Percentiles rank a stretch among this genome's conserved stretches.
phyloP scores from a whole-genome alignment of 768 basidiomycete species.

The Lactarius tabidus region DNA sequence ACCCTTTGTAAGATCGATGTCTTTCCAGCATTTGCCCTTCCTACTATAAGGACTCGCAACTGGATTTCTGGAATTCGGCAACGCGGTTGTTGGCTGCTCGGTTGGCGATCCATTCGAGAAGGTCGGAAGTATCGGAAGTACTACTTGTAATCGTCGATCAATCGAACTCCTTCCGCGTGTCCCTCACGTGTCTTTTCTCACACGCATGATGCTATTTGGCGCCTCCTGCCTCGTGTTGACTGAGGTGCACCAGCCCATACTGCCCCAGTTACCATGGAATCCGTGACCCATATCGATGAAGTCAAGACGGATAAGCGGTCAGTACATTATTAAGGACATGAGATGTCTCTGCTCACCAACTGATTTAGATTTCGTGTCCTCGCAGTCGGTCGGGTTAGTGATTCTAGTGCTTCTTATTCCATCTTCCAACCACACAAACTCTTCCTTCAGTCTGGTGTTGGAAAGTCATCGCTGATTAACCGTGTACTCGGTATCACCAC shows the following conservation, averaged over 20 bases:
- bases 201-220: no score
- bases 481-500: neutral
- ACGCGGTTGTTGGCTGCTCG: no score
- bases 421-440: no score
- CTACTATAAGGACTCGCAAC: neutral
- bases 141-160: no score
- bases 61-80: no score
- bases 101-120: no score
- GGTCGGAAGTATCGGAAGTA: no score
- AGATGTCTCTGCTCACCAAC: neutral
- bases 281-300: neutral
- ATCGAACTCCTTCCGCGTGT: no score
- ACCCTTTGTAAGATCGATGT: neutral
- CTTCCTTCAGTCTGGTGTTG: neutral
- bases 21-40: neutral
- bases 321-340: neutral
- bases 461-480: constrained; percentile 2
- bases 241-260: neutral
- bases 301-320: neutral
- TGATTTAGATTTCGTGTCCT: neutral
- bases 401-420: neutral
- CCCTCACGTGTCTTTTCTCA: no score
- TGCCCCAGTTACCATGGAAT: neutral
- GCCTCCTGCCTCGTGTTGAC: no score
- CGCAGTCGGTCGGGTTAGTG: neutral